A percentile compares a stretch with the other conserved stretches of the same genome.
Conservation (phyloP, 164 flowering plant genomes). For the Hamamelis virginiana region DNA sequence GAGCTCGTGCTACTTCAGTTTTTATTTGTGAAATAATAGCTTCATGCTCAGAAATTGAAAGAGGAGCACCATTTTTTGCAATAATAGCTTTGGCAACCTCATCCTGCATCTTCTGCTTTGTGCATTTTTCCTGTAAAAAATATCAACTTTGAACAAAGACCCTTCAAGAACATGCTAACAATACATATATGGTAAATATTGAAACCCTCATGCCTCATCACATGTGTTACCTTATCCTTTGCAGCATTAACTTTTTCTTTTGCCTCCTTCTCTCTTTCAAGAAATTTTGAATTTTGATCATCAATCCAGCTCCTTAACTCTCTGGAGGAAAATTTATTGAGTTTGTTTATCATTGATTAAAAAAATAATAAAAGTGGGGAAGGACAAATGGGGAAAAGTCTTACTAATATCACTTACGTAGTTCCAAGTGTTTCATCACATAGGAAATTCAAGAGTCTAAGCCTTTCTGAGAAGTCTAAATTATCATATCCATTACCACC, state of each 20-base stretch:
- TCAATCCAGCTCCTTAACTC: slow-evolving; percentile 68
- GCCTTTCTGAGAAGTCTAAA: slow-evolving; percentile 56
- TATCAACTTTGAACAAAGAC: background rate
- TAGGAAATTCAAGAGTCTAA: slow-evolving; percentile 60
- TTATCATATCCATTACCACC: slow-evolving; percentile 43
- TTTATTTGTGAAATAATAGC: slow-evolving; percentile 50
- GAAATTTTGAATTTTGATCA: slow-evolving; percentile 36
- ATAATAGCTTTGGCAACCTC: slow-evolving; percentile 54
- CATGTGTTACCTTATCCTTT: slow-evolving; percentile 52
- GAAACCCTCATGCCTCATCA: background rate
- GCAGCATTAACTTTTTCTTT: slow-evolving; percentile 57
- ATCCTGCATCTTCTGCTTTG: slow-evolving; percentile 58
- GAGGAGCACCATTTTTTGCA: slow-evolving; percentile 47
- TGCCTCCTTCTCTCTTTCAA: slow-evolving; percentile 51
- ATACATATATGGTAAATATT: background rate
- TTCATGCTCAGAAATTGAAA: slow-evolving; percentile 60
- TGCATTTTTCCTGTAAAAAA: slow-evolving; percentile 45
- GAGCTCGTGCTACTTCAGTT: slow-evolving; percentile 50
- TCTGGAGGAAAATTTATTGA: slow-evolving; percentile 28
- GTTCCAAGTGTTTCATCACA: slow-evolving; percentile 84
- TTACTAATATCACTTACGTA: slow-evolving; percentile 42
- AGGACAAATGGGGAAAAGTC: background rate
- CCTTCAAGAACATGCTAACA: background rate
- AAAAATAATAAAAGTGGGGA: background rate
- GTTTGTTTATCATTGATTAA: background rate